Percentiles rank a stretch among this genome's conserved stretches.
These are phyloP conservation scores for Colletotrichum filicis DNA, from an alignment of 2,329 filamentous ascomycete genomes.

Conservation along the genomic window DNA sequence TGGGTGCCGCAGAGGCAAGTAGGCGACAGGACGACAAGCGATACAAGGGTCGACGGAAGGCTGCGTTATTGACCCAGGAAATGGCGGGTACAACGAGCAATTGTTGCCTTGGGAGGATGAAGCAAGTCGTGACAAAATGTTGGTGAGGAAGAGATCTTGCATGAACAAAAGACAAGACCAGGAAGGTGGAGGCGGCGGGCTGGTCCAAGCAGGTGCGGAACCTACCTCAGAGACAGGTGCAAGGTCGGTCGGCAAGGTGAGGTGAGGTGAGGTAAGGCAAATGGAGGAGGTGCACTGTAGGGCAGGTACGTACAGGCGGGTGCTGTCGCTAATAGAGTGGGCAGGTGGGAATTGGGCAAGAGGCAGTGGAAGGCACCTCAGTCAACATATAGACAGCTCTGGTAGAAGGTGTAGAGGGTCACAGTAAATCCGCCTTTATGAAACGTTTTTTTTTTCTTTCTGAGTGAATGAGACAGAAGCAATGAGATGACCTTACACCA, in stretches of 20 bases:
- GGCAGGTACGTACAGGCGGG: background rate
- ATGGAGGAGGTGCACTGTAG: background rate
- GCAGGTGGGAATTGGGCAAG: background rate
- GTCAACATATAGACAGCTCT: background rate
- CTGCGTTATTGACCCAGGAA: slow-evolving; percentile 21
- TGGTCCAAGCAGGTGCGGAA: slow-evolving; percentile 23
- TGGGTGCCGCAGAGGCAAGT: slow-evolving; percentile 28
- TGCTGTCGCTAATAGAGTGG: background rate
- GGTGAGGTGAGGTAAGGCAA: slow-evolving; percentile 1
- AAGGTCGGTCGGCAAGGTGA: slow-evolving; percentile 10
- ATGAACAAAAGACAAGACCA: slow-evolving; percentile 32
- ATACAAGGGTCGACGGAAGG: slow-evolving; percentile 15
- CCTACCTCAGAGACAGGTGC: background rate
- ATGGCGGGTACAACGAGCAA: slow-evolving; percentile 24
- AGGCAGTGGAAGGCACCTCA: slow-evolving; percentile 3
- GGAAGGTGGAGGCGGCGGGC: slow-evolving; percentile 32
- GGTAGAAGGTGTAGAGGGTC: background rate
- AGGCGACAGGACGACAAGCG: slow-evolving; percentile 8
- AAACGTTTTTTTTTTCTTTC: no score
- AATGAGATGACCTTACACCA: background rate
- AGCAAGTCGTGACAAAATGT: background rate
- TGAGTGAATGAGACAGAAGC: background rate
- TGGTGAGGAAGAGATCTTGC: slow-evolving; percentile 33
- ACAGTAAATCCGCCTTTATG: background rate
- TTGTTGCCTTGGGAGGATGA: slow-evolving; percentile 19